Percentiles rank a stretch among this genome's conserved stretches.
Evolutionary conservation across 164 flowering plant species (phyloP).

Genomic region (Umbilicus rupestris): DNA sequence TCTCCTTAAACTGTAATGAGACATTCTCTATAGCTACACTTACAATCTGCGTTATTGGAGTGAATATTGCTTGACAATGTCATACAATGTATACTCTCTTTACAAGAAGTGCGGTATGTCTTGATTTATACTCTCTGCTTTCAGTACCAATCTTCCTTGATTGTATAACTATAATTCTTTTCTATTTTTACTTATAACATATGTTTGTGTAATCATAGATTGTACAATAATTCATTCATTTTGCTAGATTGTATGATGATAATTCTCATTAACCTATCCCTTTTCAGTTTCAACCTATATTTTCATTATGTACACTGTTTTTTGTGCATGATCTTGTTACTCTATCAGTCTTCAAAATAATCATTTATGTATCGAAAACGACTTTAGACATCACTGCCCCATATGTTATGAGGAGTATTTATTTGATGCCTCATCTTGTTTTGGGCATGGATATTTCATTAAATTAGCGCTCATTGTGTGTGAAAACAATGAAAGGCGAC

Average conservation of each 20-base stretch:
- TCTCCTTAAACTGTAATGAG: too few relatives aligned
- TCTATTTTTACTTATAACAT: too few relatives aligned
- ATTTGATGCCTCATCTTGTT: neutral
- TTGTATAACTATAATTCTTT: neutral
- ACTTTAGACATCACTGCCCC: conserved; percentile 85
- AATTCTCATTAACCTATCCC: neutral
- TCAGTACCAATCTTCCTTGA: too few relatives aligned
- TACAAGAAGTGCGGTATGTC: conserved; percentile 77
- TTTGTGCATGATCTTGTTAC: conserved; percentile 70
- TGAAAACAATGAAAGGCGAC: conserved; percentile 67
- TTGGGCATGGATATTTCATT: neutral
- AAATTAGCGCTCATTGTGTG: conserved; percentile 10
- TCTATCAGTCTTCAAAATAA: conserved; percentile 44
- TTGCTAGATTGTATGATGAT: neutral
- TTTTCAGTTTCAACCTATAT: neutral
- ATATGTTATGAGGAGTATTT: conserved; percentile 78
- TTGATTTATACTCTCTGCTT: neutral
- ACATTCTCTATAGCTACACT: too few relatives aligned
- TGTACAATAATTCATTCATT: neutral
- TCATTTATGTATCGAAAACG: conserved; percentile 77
- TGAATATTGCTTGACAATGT: neutral
- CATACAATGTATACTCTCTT: conserved; percentile 33
- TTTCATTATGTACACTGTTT: neutral
- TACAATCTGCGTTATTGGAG: neutral
- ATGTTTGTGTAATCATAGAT: too few relatives aligned